Conservation (phyloP, 2,329 filamentous ascomycete genomes). For the Teratosphaeria viscida region DNA sequence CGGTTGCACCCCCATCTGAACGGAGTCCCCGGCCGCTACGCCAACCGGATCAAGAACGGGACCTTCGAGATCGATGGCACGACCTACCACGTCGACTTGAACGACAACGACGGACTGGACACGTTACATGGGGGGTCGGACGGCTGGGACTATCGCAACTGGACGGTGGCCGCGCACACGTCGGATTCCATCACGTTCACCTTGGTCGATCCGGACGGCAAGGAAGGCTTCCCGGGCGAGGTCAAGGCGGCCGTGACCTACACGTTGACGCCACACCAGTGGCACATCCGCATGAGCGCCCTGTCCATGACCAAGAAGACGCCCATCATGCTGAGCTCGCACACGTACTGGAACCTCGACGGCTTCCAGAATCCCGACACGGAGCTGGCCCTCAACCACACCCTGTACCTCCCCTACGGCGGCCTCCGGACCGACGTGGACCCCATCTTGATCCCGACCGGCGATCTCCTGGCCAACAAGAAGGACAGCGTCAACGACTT, state of each 20-base stretch:
- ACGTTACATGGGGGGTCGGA: conserved; percentile 41
- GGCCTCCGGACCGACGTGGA: conserved; percentile 60
- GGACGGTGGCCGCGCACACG: conserved; percentile 60
- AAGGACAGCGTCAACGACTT: conserved; percentile 65
- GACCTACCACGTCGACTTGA: conserved; percentile 35
- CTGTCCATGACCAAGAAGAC: conserved; percentile 62
- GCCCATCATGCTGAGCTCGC: conserved; percentile 58
- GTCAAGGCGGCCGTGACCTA: conserved; percentile 58
- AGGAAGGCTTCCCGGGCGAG: conserved; percentile 64
- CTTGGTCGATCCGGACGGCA: conserved; percentile 59
- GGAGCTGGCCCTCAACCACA: conserved; percentile 55
- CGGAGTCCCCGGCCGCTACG: conserved; percentile 62
- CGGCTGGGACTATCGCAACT: conserved; percentile 57
- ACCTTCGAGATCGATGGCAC: conserved; percentile 41
- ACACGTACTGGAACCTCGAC: conserved; percentile 73
- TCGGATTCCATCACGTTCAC: conserved; percentile 61
- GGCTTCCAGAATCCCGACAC: conserved; percentile 66
- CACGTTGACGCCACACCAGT: conserved; percentile 53
- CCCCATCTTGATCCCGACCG: conserved; percentile 37
- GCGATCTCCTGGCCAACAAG: conserved; percentile 57
- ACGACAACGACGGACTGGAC: conserved; percentile 27
- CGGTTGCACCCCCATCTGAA: conserved; percentile 60
- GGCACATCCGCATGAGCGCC: conserved; percentile 65
- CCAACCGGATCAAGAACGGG: conserved; percentile 67
- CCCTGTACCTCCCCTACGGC: conserved; percentile 59